Conservation (phyloP, 441 rosid species). For the Mallotus repandus region DNA sequence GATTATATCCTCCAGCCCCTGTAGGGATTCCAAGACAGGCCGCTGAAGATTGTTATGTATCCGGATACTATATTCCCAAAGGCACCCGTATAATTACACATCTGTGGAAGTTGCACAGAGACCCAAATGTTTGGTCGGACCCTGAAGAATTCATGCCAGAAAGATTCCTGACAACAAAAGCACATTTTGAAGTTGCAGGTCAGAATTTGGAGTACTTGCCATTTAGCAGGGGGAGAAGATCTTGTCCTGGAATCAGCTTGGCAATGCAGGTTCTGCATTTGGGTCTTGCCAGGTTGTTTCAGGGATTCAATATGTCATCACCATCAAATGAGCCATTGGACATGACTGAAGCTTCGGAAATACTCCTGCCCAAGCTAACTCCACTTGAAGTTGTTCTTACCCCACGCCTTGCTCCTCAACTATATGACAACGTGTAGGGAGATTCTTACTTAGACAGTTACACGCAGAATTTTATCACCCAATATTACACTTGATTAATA, state of each 20-base stretch:
- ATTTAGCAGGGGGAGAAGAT: constrained; percentile 39
- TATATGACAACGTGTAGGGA: too few relatives aligned
- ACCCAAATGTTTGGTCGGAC: constrained; percentile 38
- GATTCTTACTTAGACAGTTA: too few relatives aligned
- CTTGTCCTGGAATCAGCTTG: constrained; percentile 37
- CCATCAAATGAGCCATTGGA: constrained; percentile 25
- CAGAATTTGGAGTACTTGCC: constrained; percentile 38
- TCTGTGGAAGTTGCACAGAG: constrained; percentile 51
- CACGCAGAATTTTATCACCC: too few relatives aligned
- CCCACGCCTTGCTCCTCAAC: constrained; percentile 18
- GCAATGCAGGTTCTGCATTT: constrained; percentile 33
- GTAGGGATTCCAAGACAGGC: constrained; percentile 41
- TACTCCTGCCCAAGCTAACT: background rate
- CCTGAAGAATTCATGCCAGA: constrained; percentile 35
- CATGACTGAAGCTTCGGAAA: constrained; percentile 3
- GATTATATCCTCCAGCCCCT: too few relatives aligned
- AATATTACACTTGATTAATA: too few relatives aligned
- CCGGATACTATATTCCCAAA: constrained; percentile 38
- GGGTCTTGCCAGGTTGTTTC: constrained; percentile 33
- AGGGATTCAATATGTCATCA: constrained; percentile 32
- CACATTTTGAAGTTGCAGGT: constrained; percentile 23
- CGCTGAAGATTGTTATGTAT: constrained; percentile 42
- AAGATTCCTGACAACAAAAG: constrained; percentile 28
- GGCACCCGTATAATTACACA: constrained; percentile 48
- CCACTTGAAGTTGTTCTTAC: constrained; percentile 8